Base-by-base conservation (phyloP, 805 yeast genomes). In the Candida dajiaensis region DNA sequence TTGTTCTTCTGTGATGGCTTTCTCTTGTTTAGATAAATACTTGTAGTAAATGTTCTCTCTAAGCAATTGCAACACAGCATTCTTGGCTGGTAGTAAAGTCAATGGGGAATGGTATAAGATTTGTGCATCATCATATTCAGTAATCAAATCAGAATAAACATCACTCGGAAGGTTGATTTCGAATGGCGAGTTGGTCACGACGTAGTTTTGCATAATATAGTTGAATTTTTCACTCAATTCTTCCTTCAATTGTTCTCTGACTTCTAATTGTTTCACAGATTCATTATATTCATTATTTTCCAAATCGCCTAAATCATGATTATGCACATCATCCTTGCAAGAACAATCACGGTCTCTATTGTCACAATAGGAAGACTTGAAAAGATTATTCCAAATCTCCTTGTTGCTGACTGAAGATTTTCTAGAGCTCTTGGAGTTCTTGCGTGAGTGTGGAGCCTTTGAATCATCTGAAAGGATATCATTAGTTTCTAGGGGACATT, bases 151-250 rank as follows among this genome's bases (percentile, higher is more conserved):
- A 15, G 64, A 57, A 49, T 59, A 65, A 3, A 74, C 62, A 8
- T 66, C 63, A 48, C 65, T 56, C 0, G 80, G 73, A 21, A 78
- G 51, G 57, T 78, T 78, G 48, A 78, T 68, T 56, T 78, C 80
- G 37, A 64, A 65, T 2, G 72, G 70, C 1, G 82, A 66, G 45
- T 74, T 68, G 13, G 63, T 65, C 12, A 52, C 47, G 36, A 78
- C 67, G 54, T 69, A 78, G n/a, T 54, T 59, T 20, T 55, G 49
- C 16, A 78, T 58, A 38, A 78, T 70, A 44, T 55, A 49, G 20
- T 58, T 50, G 69, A 76, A 73, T 50, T 71, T 71, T 31, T 53
- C 52, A 1, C 31, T 38, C 15, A 65, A 38, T 37, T 61, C 56
- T 4, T 44, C 44, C 25, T 58, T 59, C 11, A 52, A 26, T 40